Evolutionary conservation across 129 eudicot species (phyloP), one percentile per base, ranked within the genome.

Genomic region (Logfia minima): DNA sequence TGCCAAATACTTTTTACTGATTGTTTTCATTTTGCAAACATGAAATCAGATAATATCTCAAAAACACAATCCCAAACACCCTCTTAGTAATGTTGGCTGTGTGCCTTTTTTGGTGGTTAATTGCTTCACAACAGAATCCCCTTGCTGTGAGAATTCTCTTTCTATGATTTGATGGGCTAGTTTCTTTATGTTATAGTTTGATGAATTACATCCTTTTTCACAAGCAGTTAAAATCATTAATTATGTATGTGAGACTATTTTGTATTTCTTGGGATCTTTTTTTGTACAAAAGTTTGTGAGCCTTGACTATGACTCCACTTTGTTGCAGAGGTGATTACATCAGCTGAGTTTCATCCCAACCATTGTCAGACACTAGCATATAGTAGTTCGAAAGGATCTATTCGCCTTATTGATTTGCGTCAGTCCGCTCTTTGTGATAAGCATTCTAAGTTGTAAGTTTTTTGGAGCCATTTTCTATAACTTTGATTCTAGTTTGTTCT

Each of bases 331-430:
- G 98, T 93, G 79, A 93, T 93, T 81, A 93, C 98, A 71, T 87
- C 97, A 71, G 98, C 98, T 51, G 97, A 90, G 84, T 93, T 93
- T 80, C 98, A 93, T 86, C 98, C 98, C 68, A 87, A 83, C 56
- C 98, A 90, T 68, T 93, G 98, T 75, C 92, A 89, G 80, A 93
- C 85, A 72, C 86, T 93, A 76, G 98, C 96, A 17, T 93, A 93
- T 76, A 93, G 98, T 83, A 93, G 98, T 79, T 93, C 98, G 55
- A 93, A 90, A 87, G 97, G 98, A 65, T 93, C 98, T 68, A 89
- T 93, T 70, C 98, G 97, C 29, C 96, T 93, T 80, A 90, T 93
- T 81, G 97, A 93, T 83, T 85, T 93, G 85, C 96, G 98, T 65
- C 97, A 93, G 77, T 90, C 98, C 84, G 97, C 98, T 63, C 80